These are phyloP conservation scores for Russula griseocarnosa DNA, from an alignment of 768 basidiomycete genomes.

Conservation along the genomic window DNA sequence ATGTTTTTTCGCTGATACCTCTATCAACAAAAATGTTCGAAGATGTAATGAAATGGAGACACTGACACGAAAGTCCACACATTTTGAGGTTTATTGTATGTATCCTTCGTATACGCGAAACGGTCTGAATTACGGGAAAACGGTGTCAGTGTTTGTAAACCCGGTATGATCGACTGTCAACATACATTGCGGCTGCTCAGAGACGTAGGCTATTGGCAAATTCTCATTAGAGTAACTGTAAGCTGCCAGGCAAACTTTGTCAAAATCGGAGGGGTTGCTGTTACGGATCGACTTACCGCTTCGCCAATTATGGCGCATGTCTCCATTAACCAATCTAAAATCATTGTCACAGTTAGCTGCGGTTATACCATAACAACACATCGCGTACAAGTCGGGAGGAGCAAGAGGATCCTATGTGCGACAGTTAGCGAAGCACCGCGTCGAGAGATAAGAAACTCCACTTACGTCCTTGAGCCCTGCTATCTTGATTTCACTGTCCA, in stretches of 20 bases:
- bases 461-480: conserved; percentile 34
- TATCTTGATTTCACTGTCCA: conserved; percentile 19
- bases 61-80: conserved; percentile 25
- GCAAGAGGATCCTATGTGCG: not conserved
- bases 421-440: not conserved
- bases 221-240: not conserved
- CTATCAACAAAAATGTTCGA: not conserved
- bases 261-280: not conserved
- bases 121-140: conserved; percentile 4
- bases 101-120: conserved; percentile 22
- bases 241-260: not conserved
- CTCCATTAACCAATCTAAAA: not conserved
- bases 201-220: not conserved
- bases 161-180: not conserved
- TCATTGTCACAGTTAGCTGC: not conserved
- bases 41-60: not conserved
- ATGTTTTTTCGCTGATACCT: not conserved
- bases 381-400: not conserved
- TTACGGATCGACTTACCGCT: not conserved
- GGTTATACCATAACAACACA: not conserved
- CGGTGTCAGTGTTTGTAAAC: not conserved
- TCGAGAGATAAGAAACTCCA: not conserved
- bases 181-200: not conserved
- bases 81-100: conserved; percentile 26
- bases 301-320: conserved; percentile 5